Base-by-base conservation (phyloP, 1,284 basidiomycete species). In the Phylloboletellus chloephorus region DNA sequence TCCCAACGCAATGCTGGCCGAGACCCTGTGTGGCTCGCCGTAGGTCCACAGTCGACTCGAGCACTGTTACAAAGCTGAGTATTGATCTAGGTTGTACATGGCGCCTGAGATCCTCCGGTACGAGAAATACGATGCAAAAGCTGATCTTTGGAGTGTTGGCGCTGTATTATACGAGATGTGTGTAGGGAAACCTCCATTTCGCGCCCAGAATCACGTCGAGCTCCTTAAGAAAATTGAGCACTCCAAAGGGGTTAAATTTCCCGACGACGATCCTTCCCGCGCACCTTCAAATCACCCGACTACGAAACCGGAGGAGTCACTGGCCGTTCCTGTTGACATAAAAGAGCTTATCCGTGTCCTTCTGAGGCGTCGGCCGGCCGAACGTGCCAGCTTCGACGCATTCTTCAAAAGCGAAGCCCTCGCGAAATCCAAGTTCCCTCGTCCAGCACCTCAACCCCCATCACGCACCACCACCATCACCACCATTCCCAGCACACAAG, bases 51-150 rank as follows among this genome's bases (percentile, higher is more conserved):
- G 20, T 24, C 39, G 4, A n/a, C 10, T 21, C 8, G 9, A 8
- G 12, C 23, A n/a, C 7, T 29, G 5, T 15, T 29, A 5, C n/a
- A 24, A 22, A 16, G 32, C 29, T 58, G 11, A 61, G 1, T 25
- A 19, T 29, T 28, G 39, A 19, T 23, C 15, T 22, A 90, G 88
- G 33, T 68, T 99, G 22, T 99, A 99, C 67, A 99, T 98, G 95
- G 95, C 96, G 0, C 95, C 95, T 0, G 95, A 99, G 66, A 98
- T 99, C 50, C 69, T 99, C 13, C 80, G 90, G 15, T 97, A 97
- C 63, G 88, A 98, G 67, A 96, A 95, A 65, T 98, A 99, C 64
- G 93, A 97, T 61, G 93, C 93, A 17, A 97, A 94, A 61, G 95
- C 91, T 1, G 95, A 99, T 60, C 72, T 99, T 1, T 99, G 95